Evolutionary conservation across 306 rosid species (phyloP), one percentile per base, ranked within the genome.

Genomic region (Ceratonia siliqua): DNA sequence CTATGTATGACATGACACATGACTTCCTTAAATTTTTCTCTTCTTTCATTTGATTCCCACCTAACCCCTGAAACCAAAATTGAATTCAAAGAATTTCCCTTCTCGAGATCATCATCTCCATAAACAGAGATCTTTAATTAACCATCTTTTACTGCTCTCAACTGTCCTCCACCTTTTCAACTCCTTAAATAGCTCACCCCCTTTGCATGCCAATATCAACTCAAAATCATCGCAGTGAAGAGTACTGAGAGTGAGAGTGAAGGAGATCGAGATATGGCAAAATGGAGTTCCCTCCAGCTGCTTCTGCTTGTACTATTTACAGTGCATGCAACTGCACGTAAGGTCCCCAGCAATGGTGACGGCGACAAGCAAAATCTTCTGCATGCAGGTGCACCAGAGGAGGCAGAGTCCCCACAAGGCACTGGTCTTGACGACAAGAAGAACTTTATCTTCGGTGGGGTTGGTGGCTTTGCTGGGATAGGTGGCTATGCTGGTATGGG

Each of bases 381-480:
- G 79, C 79, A 77, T 79, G 86, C 92, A 28, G 74, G 48, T 5
- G 85, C 82, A 48, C 46, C 53, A 8, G 59, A 39, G 10, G 79
- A 39, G 10, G 79, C 86, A 5, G 80, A 55, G 56, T 41, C 81
- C 0, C 79, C 87, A 7, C 36, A 8, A 0, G 22, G 73, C 1
- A 52, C 61, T 0, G 86, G 78, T 10, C 49, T 82, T 28, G 66
- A 25, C 30, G 90, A 90, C 18, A 84, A 88, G 82, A 90, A 88
- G 86, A 48, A 85, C 49, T 81, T 84, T 45, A 8, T 89, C 28
- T 79, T 65, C 20, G 98, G 96, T 3, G 87, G 86, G 8, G 75
- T 80, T 11, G 96, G 94, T 30, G 96, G 93, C 0, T 77, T 87
- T 8, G 89, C 88, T 7, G 81, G 82, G 6, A 62, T 78, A 5